Percentiles rank a stretch among this genome's conserved stretches.
phyloP scores from a whole-genome alignment of 257 asterid genomes.

The Solanum etuberosum region DNA sequence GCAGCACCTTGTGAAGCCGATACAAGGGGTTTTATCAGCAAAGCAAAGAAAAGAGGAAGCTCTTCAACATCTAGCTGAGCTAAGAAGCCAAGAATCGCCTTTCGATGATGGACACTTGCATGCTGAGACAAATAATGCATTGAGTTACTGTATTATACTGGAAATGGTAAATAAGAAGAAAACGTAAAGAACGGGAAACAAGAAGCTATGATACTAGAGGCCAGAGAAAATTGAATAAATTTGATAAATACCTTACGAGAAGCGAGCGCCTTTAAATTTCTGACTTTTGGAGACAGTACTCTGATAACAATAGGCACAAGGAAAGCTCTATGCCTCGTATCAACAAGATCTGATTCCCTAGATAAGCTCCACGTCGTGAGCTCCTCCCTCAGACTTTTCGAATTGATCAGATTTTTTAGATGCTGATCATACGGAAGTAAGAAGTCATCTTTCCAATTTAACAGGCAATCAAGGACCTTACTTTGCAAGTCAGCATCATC shows the following conservation, averaged over 20 bases:
- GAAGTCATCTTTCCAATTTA: conserved; percentile 80
- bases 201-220: not conserved
- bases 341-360: conserved; percentile 46
- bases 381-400: conserved; percentile 65
- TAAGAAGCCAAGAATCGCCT: conserved; percentile 75
- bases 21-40: conserved; percentile 56
- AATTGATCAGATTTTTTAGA: conserved; percentile 57
- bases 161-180: not conserved
- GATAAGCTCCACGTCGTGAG: conserved; percentile 86
- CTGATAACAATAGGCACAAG: conserved; percentile 70
- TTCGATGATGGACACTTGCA: conserved; percentile 58
- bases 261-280: conserved; percentile 65
- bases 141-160: not conserved
- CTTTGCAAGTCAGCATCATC: conserved; percentile 79
- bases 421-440: conserved; percentile 60
- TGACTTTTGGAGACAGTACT: conserved; percentile 68
- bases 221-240: not conserved
- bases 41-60: conserved; percentile 74
- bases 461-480: conserved; percentile 80
- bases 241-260: conserved; percentile 52
- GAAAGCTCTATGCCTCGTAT: conserved; percentile 48
- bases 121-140: conserved; percentile 35
- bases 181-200: not conserved
- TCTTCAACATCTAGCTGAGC: conserved; percentile 75
- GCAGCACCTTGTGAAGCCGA: conserved; percentile 32